A percentile compares a stretch with the other conserved stretches of the same genome.
These are phyloP conservation scores for Nepenthes alata DNA, from an alignment of 179 eudicot species.

Conservation along the genomic window DNA sequence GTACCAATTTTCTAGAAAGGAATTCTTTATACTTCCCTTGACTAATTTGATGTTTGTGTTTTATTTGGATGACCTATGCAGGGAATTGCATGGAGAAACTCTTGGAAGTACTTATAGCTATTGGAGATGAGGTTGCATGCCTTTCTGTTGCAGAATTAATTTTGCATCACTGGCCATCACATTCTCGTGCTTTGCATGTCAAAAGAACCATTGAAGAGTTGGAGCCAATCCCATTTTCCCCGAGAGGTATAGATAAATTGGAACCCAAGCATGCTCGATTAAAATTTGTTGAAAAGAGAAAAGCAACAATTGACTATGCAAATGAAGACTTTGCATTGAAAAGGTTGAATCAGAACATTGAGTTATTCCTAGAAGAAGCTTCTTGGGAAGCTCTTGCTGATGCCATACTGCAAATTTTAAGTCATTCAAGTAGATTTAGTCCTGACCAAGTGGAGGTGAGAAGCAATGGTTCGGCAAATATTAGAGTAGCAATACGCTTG, in stretches of 20 bases:
- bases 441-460: slow-evolving; percentile 27
- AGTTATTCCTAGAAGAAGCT: slow-evolving; percentile 50
- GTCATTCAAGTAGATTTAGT: slow-evolving; percentile 19
- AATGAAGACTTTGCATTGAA: slow-evolving; percentile 29
- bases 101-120: slow-evolving; percentile 88
- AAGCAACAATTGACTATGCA: slow-evolving; percentile 29
- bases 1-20: background rate
- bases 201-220: slow-evolving; percentile 74
- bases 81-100: slow-evolving; percentile 99
- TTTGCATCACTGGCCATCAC: slow-evolving; percentile 94
- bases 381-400: slow-evolving; percentile 69
- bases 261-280: slow-evolving; percentile 81
- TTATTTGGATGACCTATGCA: slow-evolving; percentile 18
- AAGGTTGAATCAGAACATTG: slow-evolving; percentile 48
- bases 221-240: slow-evolving; percentile 75
- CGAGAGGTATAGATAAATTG: slow-evolving; percentile 89
- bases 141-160: slow-evolving; percentile 85
- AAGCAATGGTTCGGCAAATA: slow-evolving; percentile 30
- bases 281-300: slow-evolving; percentile 69
- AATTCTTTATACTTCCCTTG: background rate
- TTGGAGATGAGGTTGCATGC: slow-evolving; percentile 92
- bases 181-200: slow-evolving; percentile 87
- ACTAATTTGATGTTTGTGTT: background rate
- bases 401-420: slow-evolving; percentile 39
- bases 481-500: slow-evolving; percentile 43